Base-by-base conservation (phyloP, 2,329 filamentous ascomycete genomes). In the Colletotrichum sp. region DNA sequence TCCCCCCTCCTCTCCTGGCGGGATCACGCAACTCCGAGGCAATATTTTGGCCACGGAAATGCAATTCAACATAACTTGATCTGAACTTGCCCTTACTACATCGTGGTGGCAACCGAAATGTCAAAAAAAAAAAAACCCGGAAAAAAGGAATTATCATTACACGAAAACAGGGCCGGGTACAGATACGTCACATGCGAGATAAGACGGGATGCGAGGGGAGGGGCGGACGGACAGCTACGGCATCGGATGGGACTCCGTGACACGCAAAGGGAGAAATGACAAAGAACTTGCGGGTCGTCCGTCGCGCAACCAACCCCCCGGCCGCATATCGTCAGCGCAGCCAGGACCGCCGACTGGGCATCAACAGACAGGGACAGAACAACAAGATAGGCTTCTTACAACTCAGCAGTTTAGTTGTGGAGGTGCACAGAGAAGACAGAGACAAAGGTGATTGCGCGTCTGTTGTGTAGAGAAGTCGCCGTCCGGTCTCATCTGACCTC, bases 401-500 rank as follows among this genome's bases (percentile, higher is more conserved):
- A 13, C n/a, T 13, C 21, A 58, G 4, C 55, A 43, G 18, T n/a
- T 2, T 12, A 18, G 55, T 28, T 24, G 26, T 3, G 55, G 55
- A 58, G 36, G 6, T 24, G n/a, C 16, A n/a, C 32, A n/a, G 60
- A n/a, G 16, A 16, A 10, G 7, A 18, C 12, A 26, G 13, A 63
- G 63, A n/a, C n/a, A 34, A 38, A 5, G 21, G 9, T 30, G 70
- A 72, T 75, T 75, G 73, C 69, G 73, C 70, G 73, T 73, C 69
- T 48, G 18, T 26, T 43, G 63, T 68, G 15, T 72, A 26, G 43
- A 63, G 72, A 73, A 30, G 63, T 73, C 38, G 24, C 64, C 43
- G 69, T 73, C 73, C 64, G 73, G 69, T 73, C 69, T 75, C 73
- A 73, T 67, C 70, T 73, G 73, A 75, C 57, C 58, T 34, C 43